Conservation (phyloP, 169 alveolate species). For the Besnoitia besnoiti region DNA sequence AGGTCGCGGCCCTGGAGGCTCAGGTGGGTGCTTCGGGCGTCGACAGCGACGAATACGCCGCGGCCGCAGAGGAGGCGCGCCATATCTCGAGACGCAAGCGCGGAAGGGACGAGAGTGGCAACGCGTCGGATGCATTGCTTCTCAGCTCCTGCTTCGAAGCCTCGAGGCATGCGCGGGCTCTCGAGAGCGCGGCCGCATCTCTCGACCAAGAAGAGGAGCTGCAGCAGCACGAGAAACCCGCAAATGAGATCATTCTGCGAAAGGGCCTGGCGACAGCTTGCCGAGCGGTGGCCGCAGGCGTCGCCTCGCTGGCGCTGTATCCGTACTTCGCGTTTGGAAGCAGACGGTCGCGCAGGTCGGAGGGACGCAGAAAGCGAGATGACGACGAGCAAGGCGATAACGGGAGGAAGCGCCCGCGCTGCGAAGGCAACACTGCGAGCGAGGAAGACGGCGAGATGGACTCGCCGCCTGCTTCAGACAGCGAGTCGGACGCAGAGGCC, state of each 20-base stretch:
- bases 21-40: neutral
- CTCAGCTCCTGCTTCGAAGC: slow-evolving; percentile 26
- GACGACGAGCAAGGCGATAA: neutral
- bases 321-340: neutral
- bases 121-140: neutral
- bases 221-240: neutral
- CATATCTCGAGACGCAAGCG: neutral
- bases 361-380: neutral
- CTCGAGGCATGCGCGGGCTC: neutral
- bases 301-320: neutral
- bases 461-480: neutral
- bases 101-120: neutral
- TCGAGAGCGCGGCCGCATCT: neutral
- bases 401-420: neutral
- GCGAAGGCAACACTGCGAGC: neutral
- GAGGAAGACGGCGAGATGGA: neutral
- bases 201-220: neutral
- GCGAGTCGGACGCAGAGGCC: neutral
- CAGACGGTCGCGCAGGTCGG: neutral
- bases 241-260: neutral
- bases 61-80: neutral
- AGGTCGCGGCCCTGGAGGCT: neutral
- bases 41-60: neutral
- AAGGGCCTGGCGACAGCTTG: neutral
- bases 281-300: neutral